A percentile compares a stretch with the other conserved stretches of the same genome.
Conservation (phyloP, 768 basidiomycete genomes). For the Termitomyces sp. region DNA sequence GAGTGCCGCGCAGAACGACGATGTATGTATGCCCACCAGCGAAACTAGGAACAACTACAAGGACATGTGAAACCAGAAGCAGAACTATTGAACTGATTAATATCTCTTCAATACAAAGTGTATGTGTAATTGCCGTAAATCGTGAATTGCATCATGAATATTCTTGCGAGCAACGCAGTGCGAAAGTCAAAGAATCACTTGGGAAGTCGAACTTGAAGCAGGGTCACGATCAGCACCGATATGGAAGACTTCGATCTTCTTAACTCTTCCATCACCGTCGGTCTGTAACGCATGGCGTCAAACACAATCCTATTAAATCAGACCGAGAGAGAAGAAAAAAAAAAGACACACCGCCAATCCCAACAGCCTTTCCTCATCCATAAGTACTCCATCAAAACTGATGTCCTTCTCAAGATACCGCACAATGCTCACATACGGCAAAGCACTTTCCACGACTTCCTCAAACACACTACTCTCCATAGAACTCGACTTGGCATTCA, state of each 20-base stretch:
- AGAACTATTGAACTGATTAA: no score
- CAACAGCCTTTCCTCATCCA: constrained; percentile 38
- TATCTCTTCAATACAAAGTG: no score
- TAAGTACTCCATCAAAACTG: constrained; percentile 27
- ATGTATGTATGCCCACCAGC: no score
- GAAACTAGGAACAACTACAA: no score
- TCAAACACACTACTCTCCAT: constrained; percentile 17
- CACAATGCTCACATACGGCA: constrained; percentile 23
- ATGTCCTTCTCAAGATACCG: constrained; percentile 1
- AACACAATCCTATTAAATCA: neutral
- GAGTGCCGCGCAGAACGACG: no score
- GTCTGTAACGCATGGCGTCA: constrained; percentile 1
- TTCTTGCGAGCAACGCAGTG: no score
- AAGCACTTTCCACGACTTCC: constrained; percentile 17
- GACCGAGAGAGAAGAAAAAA: neutral
- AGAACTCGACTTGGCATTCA: neutral
- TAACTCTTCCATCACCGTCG: constrained; percentile 5
- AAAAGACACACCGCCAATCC: constrained; percentile 27
- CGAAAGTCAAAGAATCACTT: neutral
- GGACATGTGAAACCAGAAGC: no score
- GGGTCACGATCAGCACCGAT: neutral
- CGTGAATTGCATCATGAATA: no score
- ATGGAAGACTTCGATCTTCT: constrained; percentile 7
- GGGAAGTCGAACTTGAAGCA: neutral
- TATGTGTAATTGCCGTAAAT: no score